Evolutionary conservation across 306 rosid genomes (phyloP), one percentile per base, ranked within the genome.

Genomic region (Ochetophila trinervis): DNA sequence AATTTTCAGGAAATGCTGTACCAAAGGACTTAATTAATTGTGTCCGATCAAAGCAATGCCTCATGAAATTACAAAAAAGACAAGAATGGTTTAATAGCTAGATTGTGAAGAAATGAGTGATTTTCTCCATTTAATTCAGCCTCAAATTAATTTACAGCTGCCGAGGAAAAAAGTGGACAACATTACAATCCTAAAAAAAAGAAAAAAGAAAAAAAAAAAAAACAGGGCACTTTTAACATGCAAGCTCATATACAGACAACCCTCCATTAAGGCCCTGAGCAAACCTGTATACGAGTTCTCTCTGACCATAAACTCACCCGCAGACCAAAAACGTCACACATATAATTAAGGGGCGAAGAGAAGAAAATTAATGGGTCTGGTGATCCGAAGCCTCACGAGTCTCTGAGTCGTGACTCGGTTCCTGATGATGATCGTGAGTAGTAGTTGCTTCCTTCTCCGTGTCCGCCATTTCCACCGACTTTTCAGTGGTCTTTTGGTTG

Each of bases 81-180:
- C 1, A 27, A 17, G n/a, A 36, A 73, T 19, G 4, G 15, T 53
- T 19, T 53, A 27, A 2, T 27, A 1, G 24, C 27, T 53, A 18
- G 24, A 4, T 12, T 58, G 34, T 74, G 55, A 18, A 60, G 62
- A 59, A 9, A 23, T 0, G 21, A 48, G 35, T 17, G 36, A 42
- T 72, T 57, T 70, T 68, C 81, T 77, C 59, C 71, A 27, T 27
- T 73, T 83, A 40, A 40, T 40, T 60, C 83, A 73, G 21, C 45
- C 95, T 88, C 91, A 81, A 71, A 24, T 70, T 23, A 79, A 85
- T 88, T 83, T 83, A 88, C 91, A 82, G 73, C 62, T 86, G 76
- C 88, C 96, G 88, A 68, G 68, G 35, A 45, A 32, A 57, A 42
- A 40, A 12, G 45, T 6, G 12, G 45, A 40, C 3, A 40, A 40